phyloP scores from a whole-genome alignment of 2,329 filamentous ascomycete genomes.

The Corniculantispora saksenae region DNA sequence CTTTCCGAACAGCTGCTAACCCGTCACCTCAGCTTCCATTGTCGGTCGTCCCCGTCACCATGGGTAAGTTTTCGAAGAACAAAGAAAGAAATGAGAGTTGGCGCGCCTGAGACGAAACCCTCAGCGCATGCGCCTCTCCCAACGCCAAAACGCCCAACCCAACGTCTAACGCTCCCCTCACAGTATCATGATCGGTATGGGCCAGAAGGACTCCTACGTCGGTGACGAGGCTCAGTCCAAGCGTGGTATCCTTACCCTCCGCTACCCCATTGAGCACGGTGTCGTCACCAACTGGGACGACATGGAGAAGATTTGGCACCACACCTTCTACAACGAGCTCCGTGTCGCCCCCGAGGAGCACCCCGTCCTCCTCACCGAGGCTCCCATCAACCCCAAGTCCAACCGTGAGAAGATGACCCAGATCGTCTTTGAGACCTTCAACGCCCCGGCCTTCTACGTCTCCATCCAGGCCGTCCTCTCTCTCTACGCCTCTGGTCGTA shows the following conservation, averaged over 20 bases:
- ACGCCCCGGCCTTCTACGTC: constrained; percentile 99
- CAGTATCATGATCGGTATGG: constrained; percentile 99
- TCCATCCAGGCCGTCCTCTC: constrained; percentile 99
- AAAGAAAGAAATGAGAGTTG: neutral
- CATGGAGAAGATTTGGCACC: constrained; percentile 99
- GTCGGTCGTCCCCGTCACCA: constrained; percentile 99
- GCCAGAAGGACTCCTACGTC: constrained; percentile 99
- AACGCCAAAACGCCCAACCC: neutral
- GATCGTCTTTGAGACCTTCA: constrained; percentile 99
- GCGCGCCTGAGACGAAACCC: neutral
- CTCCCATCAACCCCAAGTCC: constrained; percentile 99
- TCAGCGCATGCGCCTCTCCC: neutral
- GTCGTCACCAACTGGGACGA: constrained; percentile 99
- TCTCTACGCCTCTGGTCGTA: constrained; percentile 99
- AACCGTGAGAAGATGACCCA: constrained; percentile 99
- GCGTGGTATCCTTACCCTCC: constrained; percentile 99
- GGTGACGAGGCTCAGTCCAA: constrained; percentile 99
- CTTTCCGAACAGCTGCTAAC: constrained; percentile 8
- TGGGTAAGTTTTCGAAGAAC: constrained; percentile 70
- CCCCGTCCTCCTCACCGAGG: constrained; percentile 98
- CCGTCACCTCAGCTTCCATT: constrained; percentile 62
- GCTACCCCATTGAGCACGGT: constrained; percentile 99
- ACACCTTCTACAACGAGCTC: constrained; percentile 99
- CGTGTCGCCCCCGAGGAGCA: constrained; percentile 99
- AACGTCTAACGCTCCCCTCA: neutral